Evolutionary conservation across 306 rosid species (phyloP).

Genomic region (Vicia sativa): DNA sequence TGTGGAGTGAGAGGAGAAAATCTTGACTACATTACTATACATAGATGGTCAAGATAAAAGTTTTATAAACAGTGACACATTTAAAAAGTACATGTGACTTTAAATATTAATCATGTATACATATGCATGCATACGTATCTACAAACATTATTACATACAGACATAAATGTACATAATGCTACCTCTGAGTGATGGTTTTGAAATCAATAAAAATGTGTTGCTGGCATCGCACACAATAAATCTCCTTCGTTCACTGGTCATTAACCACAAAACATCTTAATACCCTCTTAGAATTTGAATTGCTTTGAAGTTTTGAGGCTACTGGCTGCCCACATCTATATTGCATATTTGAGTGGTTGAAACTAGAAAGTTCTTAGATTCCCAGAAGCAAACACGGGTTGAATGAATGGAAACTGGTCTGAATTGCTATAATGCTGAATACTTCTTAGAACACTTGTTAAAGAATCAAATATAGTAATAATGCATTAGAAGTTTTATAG

Average conservation of each 20-base stretch:
- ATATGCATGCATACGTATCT: background rate
- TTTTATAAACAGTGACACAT: background rate
- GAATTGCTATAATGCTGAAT: background rate
- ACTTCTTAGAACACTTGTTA: background rate
- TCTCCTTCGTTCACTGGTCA: slow-evolving; percentile 13
- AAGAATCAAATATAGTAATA: background rate
- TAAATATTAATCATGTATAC: background rate
- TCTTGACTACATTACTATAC: background rate
- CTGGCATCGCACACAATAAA: slow-evolving; percentile 5
- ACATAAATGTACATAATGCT: background rate
- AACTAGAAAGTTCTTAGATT: slow-evolving; percentile 25
- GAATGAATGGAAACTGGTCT: background rate
- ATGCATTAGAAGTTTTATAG: no score
- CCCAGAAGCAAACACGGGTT: slow-evolving; percentile 15
- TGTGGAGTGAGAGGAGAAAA: slow-evolving; percentile 5
- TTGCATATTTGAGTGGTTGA: slow-evolving; percentile 10
- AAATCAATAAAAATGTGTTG: slow-evolving; percentile 15
- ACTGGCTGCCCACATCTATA: slow-evolving; percentile 9
- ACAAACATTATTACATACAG: background rate
- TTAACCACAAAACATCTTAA: background rate
- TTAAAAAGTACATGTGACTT: background rate
- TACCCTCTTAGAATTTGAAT: slow-evolving; percentile 10
- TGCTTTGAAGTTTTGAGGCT: slow-evolving; percentile 9
- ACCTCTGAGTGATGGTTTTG: slow-evolving; percentile 5
- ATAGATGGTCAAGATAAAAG: slow-evolving; percentile 8